phyloP scores from a whole-genome alignment of 306 rosid species.

The Cercis canadensis region DNA sequence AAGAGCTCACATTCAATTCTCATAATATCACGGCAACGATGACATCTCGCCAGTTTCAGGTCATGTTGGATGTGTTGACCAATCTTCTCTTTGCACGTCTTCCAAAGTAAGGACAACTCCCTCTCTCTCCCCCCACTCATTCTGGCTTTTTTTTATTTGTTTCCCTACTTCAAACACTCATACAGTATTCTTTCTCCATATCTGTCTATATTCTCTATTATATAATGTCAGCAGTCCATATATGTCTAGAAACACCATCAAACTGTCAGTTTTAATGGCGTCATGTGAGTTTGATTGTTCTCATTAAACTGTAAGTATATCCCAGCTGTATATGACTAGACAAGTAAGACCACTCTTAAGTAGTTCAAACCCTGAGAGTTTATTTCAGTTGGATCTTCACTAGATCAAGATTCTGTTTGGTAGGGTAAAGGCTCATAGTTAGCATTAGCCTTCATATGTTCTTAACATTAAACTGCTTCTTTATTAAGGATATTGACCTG shows the following conservation, averaged over 20 bases:
- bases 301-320: constrained; percentile 15
- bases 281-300: constrained; percentile 14
- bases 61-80: constrained; percentile 91
- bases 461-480: neutral
- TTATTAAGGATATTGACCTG: constrained; percentile 15
- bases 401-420: constrained; percentile 23
- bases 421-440: neutral
- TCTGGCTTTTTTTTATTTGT: neutral
- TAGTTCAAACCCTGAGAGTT: neutral
- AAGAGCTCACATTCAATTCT: constrained; percentile 92
- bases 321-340: constrained; percentile 7
- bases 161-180: constrained; percentile 24
- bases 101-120: constrained; percentile 74
- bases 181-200: constrained; percentile 20
- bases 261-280: constrained; percentile 22
- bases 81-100: constrained; percentile 93
- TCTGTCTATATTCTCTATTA: neutral
- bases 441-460: constrained; percentile 6
- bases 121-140: constrained; percentile 24
- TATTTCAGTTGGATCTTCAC: constrained; percentile 16
- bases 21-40: constrained; percentile 87
- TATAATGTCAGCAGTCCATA: constrained; percentile 8
- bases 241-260: constrained; percentile 19
- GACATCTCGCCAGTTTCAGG: constrained; percentile 99
- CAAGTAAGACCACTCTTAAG: constrained; percentile 9